Base-by-base conservation (phyloP, 1,284 basidiomycete genomes). In the Apiotrichum sp. region DNA sequence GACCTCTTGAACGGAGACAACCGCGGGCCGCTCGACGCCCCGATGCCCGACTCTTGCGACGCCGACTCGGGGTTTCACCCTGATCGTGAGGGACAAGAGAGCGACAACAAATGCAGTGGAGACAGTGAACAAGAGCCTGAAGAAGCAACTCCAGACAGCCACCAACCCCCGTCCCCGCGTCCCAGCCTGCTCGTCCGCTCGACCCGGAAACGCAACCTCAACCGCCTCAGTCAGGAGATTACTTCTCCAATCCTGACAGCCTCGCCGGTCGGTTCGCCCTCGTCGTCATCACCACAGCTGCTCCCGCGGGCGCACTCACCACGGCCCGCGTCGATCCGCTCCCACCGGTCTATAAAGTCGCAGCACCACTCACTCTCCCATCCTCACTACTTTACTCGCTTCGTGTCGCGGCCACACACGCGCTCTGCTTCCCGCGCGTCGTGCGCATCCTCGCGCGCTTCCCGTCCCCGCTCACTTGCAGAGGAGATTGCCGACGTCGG, bases 401-500 rank as follows among this genome's bases (percentile, higher is more conserved):
- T 49, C 47, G 11, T 47, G 2, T 48, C 47, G 9, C 47, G 47
- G 7, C 35, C 47, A 22, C 16, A 38, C 47, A 49, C 34, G 29
- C 47, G 38, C 38, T 41, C 40, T 14, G 29, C 3, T 2, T 39
- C 34, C 6, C 47, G 47, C 7, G 32, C 36, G 9, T 35, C 47
- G 8, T 6, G 34, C 45, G 4, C 45, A 34, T 14, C 33, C 45
- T 35, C 32, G 14, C 45, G 45, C 8, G 16, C 34, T 8, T 42
- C 49, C 8, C 52, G 52, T 14, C 35, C 43, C 16, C 52, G 52
- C 8, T 47, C 45, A 3, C 52, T 53, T 7, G 46, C 52, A 1
- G 52, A 53, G 16, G 52, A 53, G 46, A 53, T 53, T 7, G 39
- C 32, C 31, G 52, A 46, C 45, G 40, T 40, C 7, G 52, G 45